Base-by-base conservation (phyloP, 208 protist genomes). In the Crithidia bombi region DNA sequence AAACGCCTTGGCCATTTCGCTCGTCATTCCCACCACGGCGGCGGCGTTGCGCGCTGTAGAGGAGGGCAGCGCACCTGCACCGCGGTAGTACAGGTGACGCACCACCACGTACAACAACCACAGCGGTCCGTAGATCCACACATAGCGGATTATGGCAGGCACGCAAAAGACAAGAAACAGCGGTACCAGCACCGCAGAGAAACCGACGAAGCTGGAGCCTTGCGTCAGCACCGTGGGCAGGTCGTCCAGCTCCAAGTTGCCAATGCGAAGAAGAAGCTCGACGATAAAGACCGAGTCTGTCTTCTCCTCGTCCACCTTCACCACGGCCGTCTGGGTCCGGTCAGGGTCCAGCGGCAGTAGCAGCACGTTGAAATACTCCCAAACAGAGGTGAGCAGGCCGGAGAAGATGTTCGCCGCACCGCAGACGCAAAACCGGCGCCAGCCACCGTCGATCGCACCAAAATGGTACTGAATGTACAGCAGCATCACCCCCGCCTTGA, bases 391-490 rank as follows among this genome's bases (percentile, higher is more conserved):
- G 7, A 87, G 68, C 41, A 86, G 65, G 0, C 82, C 82, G 21
- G 69, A 77, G 62, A 91, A 84, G 32, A 91, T 55, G 68, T 86
- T 88, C 0, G 79, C 82, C 19, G 82, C 74, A 25, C 71, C 79
- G 32, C 82, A 87, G n/a, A 88, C 58, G 26, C 75, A 84, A 6
- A 91, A 68, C 19, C 86, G 75, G 10, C 76, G 57, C 83, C 86
- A 91, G 17, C 86, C 86, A 6, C 86, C 86, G 0, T 63, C 38
- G 25, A 80, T 81, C 17, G 65, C 38, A 19, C 62, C 68, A 64
- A 83, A 87, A 49, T 86, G 74, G 58, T 89, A 91, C 38, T 91
- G 86, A 36, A 91, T 51, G 46, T 82, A 77, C 33, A 91, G 44
- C 30, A 91, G 71, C 80, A 91, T 84, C 21, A 52, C 55, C 9